Evolutionary conservation across 2,329 filamentous ascomycete species (phyloP).

Genomic region (Fusarium praegraminearum): DNA sequence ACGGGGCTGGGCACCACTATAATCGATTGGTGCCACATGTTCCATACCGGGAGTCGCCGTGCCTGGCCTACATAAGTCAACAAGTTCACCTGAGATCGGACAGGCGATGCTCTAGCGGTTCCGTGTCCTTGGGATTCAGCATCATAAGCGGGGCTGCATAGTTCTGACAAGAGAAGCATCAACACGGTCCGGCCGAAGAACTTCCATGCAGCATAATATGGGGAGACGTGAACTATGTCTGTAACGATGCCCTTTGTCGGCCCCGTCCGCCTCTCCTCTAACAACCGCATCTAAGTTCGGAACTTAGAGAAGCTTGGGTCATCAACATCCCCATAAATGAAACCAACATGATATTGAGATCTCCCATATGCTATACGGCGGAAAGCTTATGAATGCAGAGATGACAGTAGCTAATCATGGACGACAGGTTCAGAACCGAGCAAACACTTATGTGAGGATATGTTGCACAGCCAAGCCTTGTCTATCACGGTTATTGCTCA

Average conservation of each 20-base stretch:
- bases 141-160: constrained; percentile 28
- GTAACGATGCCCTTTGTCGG: constrained; percentile 12
- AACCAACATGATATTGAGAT: neutral
- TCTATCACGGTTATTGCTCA: constrained; percentile 6
- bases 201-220: constrained; percentile 12
- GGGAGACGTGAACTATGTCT: neutral
- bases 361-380: neutral
- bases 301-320: constrained; percentile 1
- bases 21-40: neutral
- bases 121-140: constrained; percentile 36
- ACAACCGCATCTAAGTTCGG: neutral
- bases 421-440: neutral
- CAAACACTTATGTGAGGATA: constrained; percentile 5
- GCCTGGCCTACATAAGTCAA: constrained; percentile 6
- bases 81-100: constrained; percentile 13
- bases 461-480: constrained; percentile 25
- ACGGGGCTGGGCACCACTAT: neutral
- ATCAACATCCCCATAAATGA: constrained; percentile 2
- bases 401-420: constrained; percentile 25
- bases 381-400: constrained; percentile 8
- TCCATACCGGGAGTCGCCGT: neutral
- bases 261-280: neutral
- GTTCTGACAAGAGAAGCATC: constrained; percentile 26
- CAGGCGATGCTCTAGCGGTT: constrained; percentile 32
- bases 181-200: constrained; percentile 29